phyloP scores from a whole-genome alignment of 306 rosid species.

The Begonia loranthoides region DNA sequence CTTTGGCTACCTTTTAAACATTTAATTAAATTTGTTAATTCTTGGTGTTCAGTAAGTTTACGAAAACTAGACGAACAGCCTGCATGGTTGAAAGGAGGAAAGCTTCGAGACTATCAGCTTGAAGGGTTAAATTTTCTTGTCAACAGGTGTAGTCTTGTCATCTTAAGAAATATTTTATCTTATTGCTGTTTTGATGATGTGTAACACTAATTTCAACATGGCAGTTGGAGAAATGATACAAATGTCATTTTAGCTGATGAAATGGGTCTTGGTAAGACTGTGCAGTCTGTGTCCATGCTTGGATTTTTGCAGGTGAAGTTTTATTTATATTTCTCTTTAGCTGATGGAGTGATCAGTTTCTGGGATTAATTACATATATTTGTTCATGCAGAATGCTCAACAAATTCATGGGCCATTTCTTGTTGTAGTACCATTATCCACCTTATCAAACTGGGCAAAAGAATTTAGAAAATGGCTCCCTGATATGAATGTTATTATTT shows the following conservation, averaged over 20 bases:
- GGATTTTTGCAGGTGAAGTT: conserved; percentile 81
- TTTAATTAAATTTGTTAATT: conserved; percentile 10
- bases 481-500: conserved; percentile 88
- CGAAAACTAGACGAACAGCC: conserved; percentile 98
- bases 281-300: conserved; percentile 97
- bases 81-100: conserved; percentile 95
- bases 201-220: conserved; percentile 13
- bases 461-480: conserved; percentile 99
- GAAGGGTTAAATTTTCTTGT: conserved; percentile 99
- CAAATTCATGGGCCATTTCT: conserved; percentile 96
- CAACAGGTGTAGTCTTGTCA: conserved; percentile 47
- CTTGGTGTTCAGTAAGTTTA: conserved; percentile 64
- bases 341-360: no score
- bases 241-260: conserved; percentile 99
- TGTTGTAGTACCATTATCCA: conserved; percentile 92
- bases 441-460: conserved; percentile 97
- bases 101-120: conserved; percentile 98
- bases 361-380: no score
- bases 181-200: conserved; percentile 18
- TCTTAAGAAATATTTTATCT: conserved; percentile 4
- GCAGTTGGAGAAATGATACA: conserved; percentile 99
- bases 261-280: conserved; percentile 99
- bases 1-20: no score
- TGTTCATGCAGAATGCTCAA: conserved; percentile 68
- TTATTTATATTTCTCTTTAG: conserved; percentile 5